These are phyloP conservation scores for Candida piceae DNA, from an alignment of 805 yeast genomes.

Conservation along the genomic window DNA sequence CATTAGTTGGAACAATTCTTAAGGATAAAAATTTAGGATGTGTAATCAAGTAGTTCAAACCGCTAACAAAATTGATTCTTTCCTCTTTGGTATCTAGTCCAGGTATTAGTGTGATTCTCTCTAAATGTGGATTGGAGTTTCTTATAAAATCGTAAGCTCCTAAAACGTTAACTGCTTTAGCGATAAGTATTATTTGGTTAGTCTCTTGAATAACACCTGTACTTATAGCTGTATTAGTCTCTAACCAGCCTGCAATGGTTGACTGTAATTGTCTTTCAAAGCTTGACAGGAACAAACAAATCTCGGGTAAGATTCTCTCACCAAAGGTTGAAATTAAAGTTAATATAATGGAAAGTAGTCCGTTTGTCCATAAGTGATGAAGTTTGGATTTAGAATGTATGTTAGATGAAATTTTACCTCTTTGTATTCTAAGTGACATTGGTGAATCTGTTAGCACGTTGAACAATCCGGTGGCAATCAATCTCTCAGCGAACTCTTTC, in stretches of 20 bases:
- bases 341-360: constrained; percentile 65
- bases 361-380: constrained; percentile 83
- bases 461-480: constrained; percentile 61
- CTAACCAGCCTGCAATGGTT: constrained; percentile 62
- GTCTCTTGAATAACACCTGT: constrained; percentile 54
- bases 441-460: constrained; percentile 70
- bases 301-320: constrained; percentile 55
- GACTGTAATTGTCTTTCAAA: constrained; percentile 63
- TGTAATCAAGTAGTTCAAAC: constrained; percentile 67
- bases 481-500: constrained; percentile 58
- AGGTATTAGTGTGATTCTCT: constrained; percentile 34
- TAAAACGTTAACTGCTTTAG: constrained; percentile 49
- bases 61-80: constrained; percentile 52
- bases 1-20: constrained; percentile 55
- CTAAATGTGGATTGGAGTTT: constrained; percentile 12
- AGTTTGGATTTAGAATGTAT: constrained; percentile 41
- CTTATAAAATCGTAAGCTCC: constrained; percentile 46
- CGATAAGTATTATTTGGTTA: constrained; percentile 60
- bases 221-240: constrained; percentile 44
- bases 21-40: constrained; percentile 83
- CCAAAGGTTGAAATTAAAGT: constrained; percentile 60
- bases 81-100: constrained; percentile 60
- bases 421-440: constrained; percentile 58
- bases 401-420: constrained; percentile 55
- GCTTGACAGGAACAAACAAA: constrained; percentile 54